Base-by-base conservation (phyloP, 345 rosid species). In the Kandelia obovata region DNA sequence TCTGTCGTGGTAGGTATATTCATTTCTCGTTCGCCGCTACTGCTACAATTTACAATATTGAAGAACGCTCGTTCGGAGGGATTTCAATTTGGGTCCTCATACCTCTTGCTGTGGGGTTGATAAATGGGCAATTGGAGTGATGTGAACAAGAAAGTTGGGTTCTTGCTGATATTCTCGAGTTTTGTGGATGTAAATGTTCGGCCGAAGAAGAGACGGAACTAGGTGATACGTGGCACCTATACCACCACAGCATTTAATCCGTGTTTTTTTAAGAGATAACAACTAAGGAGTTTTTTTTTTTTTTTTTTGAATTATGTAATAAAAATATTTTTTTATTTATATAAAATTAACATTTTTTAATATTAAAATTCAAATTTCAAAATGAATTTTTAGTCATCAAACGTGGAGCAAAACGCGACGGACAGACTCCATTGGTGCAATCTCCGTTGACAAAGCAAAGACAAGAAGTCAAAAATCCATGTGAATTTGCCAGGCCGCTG, bases 1-100 rank as follows among this genome's bases (percentile, higher is more conserved):
- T 91, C 97, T 0, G 82, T 68, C 93, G 89, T 88, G 70, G 91
- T 83, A n/a, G 96, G 98, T n/a, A 73, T 19, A 20, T 66, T 4
- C 26, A 32, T 11, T 30, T 76, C 76, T 27, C 35, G 66, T 32
- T 35, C 25, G 1, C 25, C 75, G 35, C 13, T 59, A 61, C 21
- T 27, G 28, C 13, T 64, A 58, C 21, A 21, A 16, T 27, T 61
- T 61, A 55, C 46, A 19, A 21, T 20, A 4, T 64, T 17, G 70
- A 64, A 57, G 28, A n/a, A 53, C 26, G 65, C 28, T 58, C 1
- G 1, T 57, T 35, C 56, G 31, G 53, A 19, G 25, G 62, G 62
- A 53, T 3, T 28, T 64, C 28, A 23, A 16, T 32, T 47, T 37
- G 69, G 63, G 47, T 70, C 26, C 32, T 23, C 53, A 10, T 4